These are phyloP conservation scores for Margaritispora aquatica DNA, from an alignment of 495 filamentous ascomycete genomes.

Conservation along the genomic window DNA sequence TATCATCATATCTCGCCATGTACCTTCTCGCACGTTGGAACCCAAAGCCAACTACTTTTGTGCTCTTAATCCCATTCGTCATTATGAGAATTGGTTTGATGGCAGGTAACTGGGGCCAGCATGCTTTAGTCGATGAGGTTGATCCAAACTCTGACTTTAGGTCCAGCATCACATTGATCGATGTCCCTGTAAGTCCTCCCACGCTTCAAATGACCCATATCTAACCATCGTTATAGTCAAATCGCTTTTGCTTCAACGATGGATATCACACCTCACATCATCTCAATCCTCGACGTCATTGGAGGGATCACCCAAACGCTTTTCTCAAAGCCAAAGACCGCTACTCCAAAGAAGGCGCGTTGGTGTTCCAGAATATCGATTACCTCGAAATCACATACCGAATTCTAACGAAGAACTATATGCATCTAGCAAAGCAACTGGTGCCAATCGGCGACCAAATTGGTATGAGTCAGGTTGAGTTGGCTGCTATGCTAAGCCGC, in stretches of 20 bases:
- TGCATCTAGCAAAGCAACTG: slow-evolving; percentile 52
- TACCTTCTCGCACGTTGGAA: slow-evolving; percentile 41
- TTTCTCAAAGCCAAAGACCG: slow-evolving; percentile 56
- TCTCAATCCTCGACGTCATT: slow-evolving; percentile 65
- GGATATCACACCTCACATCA: slow-evolving; percentile 76
- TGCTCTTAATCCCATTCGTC: slow-evolving; percentile 53
- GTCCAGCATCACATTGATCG: slow-evolving; percentile 66
- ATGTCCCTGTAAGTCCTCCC: slow-evolving; percentile 52
- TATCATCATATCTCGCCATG: slow-evolving; percentile 44
- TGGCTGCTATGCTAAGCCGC: slow-evolving; percentile 52
- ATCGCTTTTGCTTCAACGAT: slow-evolving; percentile 71
- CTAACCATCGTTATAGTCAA: slow-evolving; percentile 37
- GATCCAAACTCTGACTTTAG: slow-evolving; percentile 65
- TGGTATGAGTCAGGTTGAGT: slow-evolving; percentile 50
- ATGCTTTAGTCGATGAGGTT: slow-evolving; percentile 63
- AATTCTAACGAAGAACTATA: slow-evolving; percentile 56
- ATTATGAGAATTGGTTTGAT: slow-evolving; percentile 59
- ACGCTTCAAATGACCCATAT: neutral
- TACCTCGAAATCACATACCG: slow-evolving; percentile 61
- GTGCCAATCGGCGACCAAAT: slow-evolving; percentile 67
- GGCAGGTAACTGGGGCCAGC: slow-evolving; percentile 73
- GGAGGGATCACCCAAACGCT: slow-evolving; percentile 63
- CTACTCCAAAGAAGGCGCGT: slow-evolving; percentile 52
- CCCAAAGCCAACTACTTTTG: slow-evolving; percentile 48
- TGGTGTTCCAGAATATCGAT: slow-evolving; percentile 68